Evolutionary conservation across 805 yeast genomes (phyloP).

Genomic region (Torulaspora quercuum): DNA sequence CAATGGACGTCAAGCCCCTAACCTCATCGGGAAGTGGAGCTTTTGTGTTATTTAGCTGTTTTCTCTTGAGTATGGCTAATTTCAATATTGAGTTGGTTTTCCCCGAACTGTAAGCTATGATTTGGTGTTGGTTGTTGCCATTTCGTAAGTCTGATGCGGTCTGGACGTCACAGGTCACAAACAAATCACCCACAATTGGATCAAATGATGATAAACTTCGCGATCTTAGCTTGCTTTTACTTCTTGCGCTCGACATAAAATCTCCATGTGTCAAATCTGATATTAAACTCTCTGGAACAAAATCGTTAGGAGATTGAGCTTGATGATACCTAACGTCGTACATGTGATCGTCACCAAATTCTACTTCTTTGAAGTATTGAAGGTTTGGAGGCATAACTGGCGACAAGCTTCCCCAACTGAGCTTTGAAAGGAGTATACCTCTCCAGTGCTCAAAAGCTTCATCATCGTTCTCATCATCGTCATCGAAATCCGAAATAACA

Average conservation of each 20-base stretch:
- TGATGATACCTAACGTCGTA: slow-evolving; percentile 17
- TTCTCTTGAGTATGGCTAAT: slow-evolving; percentile 12
- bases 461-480: slow-evolving; percentile 7
- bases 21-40: slow-evolving; percentile 1
- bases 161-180: slow-evolving; percentile 24
- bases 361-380: slow-evolving; percentile 23
- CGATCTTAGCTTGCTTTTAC: background rate
- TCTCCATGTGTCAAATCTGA: slow-evolving; percentile 10
- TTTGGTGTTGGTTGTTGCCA: slow-evolving; percentile 20
- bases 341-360: slow-evolving; percentile 13
- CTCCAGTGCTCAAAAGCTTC: slow-evolving; percentile 18
- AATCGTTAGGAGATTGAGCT: slow-evolving; percentile 20
- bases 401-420: slow-evolving; percentile 20
- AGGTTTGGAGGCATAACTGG: slow-evolving; percentile 21
- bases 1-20: slow-evolving; percentile 14
- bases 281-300: slow-evolving; percentile 24
- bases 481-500: slow-evolving; percentile 9
- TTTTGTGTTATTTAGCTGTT: background rate
- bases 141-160: slow-evolving; percentile 25
- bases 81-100: slow-evolving; percentile 19
- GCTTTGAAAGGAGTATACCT: slow-evolving; percentile 15
- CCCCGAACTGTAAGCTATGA: slow-evolving; percentile 27
- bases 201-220: slow-evolving; percentile 14
- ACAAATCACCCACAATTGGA: slow-evolving; percentile 22
- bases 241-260: slow-evolving; percentile 4